Evolutionary conservation across 352 stramenopile genomes (phyloP), one percentile per base, ranked within the genome.

Genomic region (Pythium brassicae): DNA sequence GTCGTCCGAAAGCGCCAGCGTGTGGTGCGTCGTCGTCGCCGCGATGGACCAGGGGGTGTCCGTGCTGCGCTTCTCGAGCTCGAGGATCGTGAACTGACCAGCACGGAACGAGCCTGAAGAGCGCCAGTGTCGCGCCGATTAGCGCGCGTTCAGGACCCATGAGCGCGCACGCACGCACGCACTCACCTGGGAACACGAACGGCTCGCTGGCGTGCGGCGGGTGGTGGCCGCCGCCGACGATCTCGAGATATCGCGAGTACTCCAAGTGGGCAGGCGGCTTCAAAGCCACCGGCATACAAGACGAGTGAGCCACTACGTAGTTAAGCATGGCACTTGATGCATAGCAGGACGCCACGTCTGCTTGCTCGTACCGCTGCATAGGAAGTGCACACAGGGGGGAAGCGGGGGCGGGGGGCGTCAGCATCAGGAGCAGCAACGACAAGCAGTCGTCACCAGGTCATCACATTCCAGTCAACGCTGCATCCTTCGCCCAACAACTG

Each of bases 21-120:
- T 60, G 22, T 78, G 63, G 51, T 81, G 75, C 14, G 71, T 75
- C 10, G 72, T 75, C 46, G 77, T 64, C 11, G 68, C 62, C 32
- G 65, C 65, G 27, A 91, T 56, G 44, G 45, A 29, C 81, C 81
- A 91, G 45, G 72, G 70, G 40, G 67, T 73, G 37, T 88, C 76
- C 11, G 66, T 57, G 8, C 50, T 17, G 37, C 74, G 62, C 64
- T 81, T 80, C 46, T 81, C 77, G 1, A 92, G 64, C 57, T 90
- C 65, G 5, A 92, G 57, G n/a, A 89, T 79, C 15, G 71, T 87
- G 52, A 87, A 92, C 44, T 92, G 77, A n/a, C 82, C 78, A 37
- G 72, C 39, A 12, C 71, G 78, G 45, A 92, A 60, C 12, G 79
- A 89, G 12, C 82, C 82, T 92, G 27, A 23, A 51, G 11, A 37